Base-by-base conservation (phyloP, 2,329 filamentous ascomycete species). In the Aspergillus versicolor region DNA sequence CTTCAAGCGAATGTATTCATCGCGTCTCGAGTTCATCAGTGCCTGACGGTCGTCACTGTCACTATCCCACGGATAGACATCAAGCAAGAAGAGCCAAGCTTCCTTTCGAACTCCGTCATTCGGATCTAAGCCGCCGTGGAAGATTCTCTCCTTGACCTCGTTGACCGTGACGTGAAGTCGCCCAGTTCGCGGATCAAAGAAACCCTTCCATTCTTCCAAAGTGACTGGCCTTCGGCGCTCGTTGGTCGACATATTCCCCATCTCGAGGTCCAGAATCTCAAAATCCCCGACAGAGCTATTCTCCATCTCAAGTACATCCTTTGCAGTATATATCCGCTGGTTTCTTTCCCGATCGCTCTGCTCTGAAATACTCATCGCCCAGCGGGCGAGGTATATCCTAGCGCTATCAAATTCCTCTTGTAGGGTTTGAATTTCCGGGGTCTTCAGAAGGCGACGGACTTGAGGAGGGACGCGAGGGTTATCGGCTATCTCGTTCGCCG, bases 281-380 rank as follows among this genome's bases (percentile, higher is more conserved):
- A 99, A 99, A 62, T 97, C 92, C 6, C 94, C 95, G 0, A 99
- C 90, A 59, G 92, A 91, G 30, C 91, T 97, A 63, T 97, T 89
- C 71, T 99, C 95, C 72, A 95, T 89, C 67, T 96, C 92, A 67
- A 97, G 81, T 4, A 97, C 89, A 75, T 99, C 94, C 62, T 87
- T 88, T 1, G 91, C 93, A 0, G 92, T 97, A 90, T 92, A 99
- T 69, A 96, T 92, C 46, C 92, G 82, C 73, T 92, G 89, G 51
- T 87, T 90, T 22, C 88, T 82, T 66, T 99, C 94, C 40, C 87
- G 83, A 69, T 99, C 94, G 67, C 92, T 93, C 77, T 99, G 94
- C 73, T 99, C 95, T 0, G 94, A 92, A 62, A 99, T 96, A 7
- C 92, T 92, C 94, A 99, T 97, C 2, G 94, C 94, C 94, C 94